A percentile compares a stretch with the other conserved stretches of the same genome.
These are phyloP conservation scores for Aspergillus funiculosus DNA, from an alignment of 495 filamentous ascomycete species.

Conservation along the genomic window DNA sequence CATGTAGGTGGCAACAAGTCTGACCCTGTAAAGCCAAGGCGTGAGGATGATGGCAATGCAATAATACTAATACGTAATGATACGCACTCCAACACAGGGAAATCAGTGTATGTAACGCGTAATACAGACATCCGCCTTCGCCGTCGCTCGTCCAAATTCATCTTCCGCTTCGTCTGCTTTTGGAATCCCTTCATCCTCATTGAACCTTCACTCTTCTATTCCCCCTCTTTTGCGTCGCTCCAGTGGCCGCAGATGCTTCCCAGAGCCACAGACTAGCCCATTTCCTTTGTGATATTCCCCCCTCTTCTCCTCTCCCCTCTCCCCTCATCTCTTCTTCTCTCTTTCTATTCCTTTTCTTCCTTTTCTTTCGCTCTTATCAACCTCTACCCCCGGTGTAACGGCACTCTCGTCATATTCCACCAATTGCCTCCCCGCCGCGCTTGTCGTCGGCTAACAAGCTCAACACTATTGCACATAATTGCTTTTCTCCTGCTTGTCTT, in stretches of 20 bases:
- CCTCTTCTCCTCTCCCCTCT: background rate
- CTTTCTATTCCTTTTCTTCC: background rate
- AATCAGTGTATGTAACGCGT: no score
- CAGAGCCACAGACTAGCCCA: background rate
- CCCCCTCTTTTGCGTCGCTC: background rate
- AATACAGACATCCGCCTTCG: no score
- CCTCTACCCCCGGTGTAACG: constrained; percentile 2
- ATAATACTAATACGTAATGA: no score
- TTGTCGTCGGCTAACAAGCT: constrained; percentile 3
- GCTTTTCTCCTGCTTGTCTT: constrained; percentile 10
- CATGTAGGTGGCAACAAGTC: no score
- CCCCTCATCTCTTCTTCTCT: background rate
- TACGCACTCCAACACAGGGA: no score
- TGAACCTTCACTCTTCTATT: background rate
- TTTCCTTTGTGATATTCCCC: constrained; percentile 5
- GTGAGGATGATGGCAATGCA: no score
- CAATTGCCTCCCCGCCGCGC: constrained; percentile 17
- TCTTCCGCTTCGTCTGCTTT: constrained; percentile 6
- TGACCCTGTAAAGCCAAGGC: no score
- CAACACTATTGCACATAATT: constrained; percentile 8
- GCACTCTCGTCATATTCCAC: constrained; percentile 7
- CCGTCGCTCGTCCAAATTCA: no score
- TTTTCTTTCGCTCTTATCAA: constrained; percentile 1
- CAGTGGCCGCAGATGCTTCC: background rate
- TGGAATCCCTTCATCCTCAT: background rate